phyloP scores from a whole-genome alignment of 2,329 filamentous ascomycete genomes.

The Xylariomycetidae sp. region DNA sequence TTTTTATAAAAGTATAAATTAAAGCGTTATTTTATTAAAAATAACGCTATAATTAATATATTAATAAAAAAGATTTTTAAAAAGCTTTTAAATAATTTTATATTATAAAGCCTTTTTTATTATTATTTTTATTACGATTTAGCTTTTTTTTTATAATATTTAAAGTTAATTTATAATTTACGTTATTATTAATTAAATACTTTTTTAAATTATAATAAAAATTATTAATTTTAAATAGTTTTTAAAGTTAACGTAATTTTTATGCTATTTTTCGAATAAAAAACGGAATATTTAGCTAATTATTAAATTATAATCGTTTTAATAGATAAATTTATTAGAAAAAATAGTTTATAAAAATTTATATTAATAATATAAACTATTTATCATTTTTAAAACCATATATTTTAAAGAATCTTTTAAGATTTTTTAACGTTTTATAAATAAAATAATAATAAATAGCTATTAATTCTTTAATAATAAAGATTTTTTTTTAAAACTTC shows the following conservation, averaged over 20 bases:
- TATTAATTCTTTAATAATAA: no score
- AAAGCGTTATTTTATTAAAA: no score
- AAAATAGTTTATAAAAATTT: no score
- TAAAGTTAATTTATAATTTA: background rate
- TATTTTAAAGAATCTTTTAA: no score
- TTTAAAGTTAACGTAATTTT: slow-evolving; percentile 1
- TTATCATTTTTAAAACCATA: background rate
- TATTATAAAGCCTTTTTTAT: slow-evolving; percentile 1
- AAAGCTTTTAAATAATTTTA: background rate
- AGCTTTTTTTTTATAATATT: slow-evolving; percentile 1
- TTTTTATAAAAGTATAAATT: no score
- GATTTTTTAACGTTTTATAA: no score
- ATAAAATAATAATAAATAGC: no score
- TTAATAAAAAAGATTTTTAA: slow-evolving; percentile 1
- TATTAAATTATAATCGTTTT: slow-evolving; percentile 1
- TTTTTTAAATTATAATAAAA: slow-evolving; percentile 1
- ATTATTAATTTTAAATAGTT: no score
- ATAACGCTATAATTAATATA: no score
- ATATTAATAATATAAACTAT: background rate
- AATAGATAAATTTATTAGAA: background rate
- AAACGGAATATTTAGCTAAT: no score
- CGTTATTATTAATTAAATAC: slow-evolving; percentile 1
- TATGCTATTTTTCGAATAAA: slow-evolving; percentile 1
- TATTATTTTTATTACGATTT: background rate
- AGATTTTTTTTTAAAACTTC: no score